Percentiles rank a stretch among this genome's conserved stretches.
These are phyloP conservation scores for Pharus latifolius DNA, from an alignment of 176 grass and related monocot genomes.

Conservation along the genomic window DNA sequence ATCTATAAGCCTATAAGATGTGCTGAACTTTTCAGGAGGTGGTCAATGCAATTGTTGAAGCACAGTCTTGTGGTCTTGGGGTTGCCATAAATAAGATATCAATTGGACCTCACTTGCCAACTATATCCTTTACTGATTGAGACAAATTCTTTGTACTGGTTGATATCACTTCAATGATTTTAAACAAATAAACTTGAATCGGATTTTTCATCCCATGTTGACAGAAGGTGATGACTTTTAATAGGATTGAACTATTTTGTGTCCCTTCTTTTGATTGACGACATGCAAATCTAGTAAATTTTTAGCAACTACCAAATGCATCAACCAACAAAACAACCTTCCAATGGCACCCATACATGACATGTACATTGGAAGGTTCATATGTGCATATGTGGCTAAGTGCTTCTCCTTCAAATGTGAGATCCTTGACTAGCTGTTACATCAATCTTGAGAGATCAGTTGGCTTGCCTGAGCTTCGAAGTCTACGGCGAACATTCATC, in stretches of 20 bases:
- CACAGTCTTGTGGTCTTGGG: conserved; percentile 52
- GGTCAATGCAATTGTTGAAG: conserved; percentile 75
- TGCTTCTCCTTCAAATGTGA: too few species aligned
- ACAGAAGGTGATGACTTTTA: not conserved
- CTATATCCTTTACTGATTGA: conserved; percentile 63
- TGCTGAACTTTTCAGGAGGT: conserved; percentile 49
- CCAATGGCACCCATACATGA: too few species aligned
- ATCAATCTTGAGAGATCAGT: conserved; percentile 66
- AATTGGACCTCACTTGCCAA: conserved; percentile 57
- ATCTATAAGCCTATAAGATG: not conserved
- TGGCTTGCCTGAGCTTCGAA: conserved; percentile 76
- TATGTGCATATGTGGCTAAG: too few species aligned
- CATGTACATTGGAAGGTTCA: too few species aligned
- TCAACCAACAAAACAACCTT: not conserved
- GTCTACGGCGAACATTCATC: conserved; percentile 78
- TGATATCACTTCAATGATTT: not conserved
- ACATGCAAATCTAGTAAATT: not conserved
- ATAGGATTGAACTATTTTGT: not conserved
- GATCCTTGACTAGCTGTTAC: conserved; percentile 57
- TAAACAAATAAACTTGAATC: not conserved
- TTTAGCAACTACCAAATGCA: not conserved
- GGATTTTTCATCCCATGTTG: not conserved
- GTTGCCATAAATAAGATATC: conserved; percentile 62
- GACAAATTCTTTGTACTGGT: not conserved
- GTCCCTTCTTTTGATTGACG: too few species aligned